Base-by-base conservation (phyloP, 2,329 filamentous ascomycete species). In the Stemphylium beticola region DNA sequence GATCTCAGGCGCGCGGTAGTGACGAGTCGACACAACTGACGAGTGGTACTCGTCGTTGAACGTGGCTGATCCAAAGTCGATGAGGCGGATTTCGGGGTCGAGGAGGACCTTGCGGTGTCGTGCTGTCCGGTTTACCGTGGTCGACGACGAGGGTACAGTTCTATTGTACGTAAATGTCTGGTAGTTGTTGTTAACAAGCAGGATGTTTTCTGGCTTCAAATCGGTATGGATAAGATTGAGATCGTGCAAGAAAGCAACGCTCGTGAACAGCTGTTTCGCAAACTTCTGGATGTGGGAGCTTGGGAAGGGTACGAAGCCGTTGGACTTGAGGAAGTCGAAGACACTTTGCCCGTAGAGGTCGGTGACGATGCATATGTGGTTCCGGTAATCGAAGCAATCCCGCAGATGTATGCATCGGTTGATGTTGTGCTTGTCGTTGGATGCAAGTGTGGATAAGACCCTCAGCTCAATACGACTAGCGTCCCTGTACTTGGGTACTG, bases 271-370 rank as follows among this genome's bases (percentile, higher is more conserved):
- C 74, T 99, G 95, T 44, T 93, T 87, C 42, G 95, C 95, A 81
- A 99, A 98, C 73, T 86, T 93, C 76, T 98, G 95, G 55, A 99
- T 99, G 76, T 99, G 95, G 63, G 93, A 97, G 81, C 96, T 98
- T 11, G 95, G 95, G 71, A 99, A 99, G 0, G 95, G 95, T 15
- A 96, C 92, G 72, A 99, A 99, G 61, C 86, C 85, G 72, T 98
- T 98, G 69, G 89, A 88, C 79, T 99, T 99, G 42, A 99, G 83
- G 67, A 99, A 99, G 77, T 99, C 95, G 74, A 99, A 99, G 47
- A 99, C 93, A 68, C 93, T 98, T 72, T 97, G 93, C 42, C 93
- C 93, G 29, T 98, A 85, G 14, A 89, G 77, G 72, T 89, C 87
- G 12, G 87, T 89, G 66, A 89, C 87, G 57, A 89, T 89, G 82